phyloP scores from a whole-genome alignment of 345 rosid genomes.

The Mercurialis annua region DNA sequence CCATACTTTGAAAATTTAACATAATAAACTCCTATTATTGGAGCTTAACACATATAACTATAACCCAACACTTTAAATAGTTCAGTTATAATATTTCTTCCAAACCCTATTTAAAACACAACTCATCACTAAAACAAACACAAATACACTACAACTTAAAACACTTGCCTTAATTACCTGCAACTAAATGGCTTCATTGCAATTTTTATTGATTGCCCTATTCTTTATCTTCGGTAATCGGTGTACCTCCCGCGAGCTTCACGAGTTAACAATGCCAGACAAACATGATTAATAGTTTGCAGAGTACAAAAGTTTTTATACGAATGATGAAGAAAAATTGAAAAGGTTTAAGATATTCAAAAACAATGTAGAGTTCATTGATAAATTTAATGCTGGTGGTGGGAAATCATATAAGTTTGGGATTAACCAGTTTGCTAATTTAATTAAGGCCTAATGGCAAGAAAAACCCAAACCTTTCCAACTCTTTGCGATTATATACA shows the following conservation, averaged over 20 bases:
- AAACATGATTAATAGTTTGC: constrained; percentile 32
- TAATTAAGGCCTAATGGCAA: too few species aligned
- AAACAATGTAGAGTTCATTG: constrained; percentile 32
- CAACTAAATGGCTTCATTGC: not conserved
- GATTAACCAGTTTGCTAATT: constrained; percentile 36
- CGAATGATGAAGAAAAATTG: constrained; percentile 23
- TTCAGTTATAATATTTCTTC: too few species aligned
- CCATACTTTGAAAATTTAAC: too few species aligned
- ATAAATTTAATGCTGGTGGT: constrained; percentile 24
- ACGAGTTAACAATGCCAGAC: not conserved
- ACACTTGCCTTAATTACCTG: too few species aligned
- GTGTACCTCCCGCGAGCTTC: constrained; percentile 6
- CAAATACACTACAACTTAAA: too few species aligned
- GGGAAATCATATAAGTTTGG: constrained; percentile 31
- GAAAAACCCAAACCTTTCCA: too few species aligned
- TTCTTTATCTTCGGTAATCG: not conserved
- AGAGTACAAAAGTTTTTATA: constrained; percentile 13
- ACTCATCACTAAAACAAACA: too few species aligned
- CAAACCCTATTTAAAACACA: too few species aligned
- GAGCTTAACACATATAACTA: too few species aligned
- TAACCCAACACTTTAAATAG: too few species aligned
- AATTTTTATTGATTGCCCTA: not conserved
- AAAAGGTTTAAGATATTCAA: constrained; percentile 35
- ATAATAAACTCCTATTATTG: too few species aligned
- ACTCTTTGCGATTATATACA: too few species aligned